Evolutionary conservation across 306 rosid species (phyloP).

Genomic region (Cucurbita pepo): DNA sequence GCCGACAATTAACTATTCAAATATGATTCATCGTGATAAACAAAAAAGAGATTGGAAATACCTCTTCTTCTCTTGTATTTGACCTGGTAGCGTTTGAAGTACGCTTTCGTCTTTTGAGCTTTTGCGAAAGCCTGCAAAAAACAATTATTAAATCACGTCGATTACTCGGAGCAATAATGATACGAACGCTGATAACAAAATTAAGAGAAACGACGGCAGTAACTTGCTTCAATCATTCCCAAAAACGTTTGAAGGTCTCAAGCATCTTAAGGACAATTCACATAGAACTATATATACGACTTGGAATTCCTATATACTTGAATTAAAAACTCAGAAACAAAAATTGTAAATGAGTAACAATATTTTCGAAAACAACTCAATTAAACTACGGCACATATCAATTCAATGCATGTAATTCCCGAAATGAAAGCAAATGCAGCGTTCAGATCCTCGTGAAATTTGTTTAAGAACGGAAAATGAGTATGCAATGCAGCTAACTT

Average conservation of each 20-base stretch:
- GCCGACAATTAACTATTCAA: not conserved
- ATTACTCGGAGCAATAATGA: not conserved
- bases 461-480: not conserved
- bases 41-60: constrained; percentile 2
- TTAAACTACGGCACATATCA: not conserved
- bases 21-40: not conserved
- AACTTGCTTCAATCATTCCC: not conserved
- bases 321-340: too few species aligned
- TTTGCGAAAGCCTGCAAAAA: constrained; percentile 32
- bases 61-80: constrained; percentile 86
- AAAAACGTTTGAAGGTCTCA: too few species aligned
- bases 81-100: constrained; percentile 67
- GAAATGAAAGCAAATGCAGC: not conserved
- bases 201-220: not conserved
- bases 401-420: not conserved
- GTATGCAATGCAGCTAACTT: not conserved
- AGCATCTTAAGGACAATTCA: too few species aligned
- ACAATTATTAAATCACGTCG: not conserved
- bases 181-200: not conserved
- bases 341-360: not conserved
- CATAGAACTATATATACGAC: too few species aligned
- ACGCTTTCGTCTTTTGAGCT: constrained; percentile 54
- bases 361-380: not conserved
- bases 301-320: too few species aligned
- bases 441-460: not conserved